Evolutionary conservation across 2,329 filamentous ascomycete species (phyloP).

Genomic region (Colletotrichum brevisporum): DNA sequence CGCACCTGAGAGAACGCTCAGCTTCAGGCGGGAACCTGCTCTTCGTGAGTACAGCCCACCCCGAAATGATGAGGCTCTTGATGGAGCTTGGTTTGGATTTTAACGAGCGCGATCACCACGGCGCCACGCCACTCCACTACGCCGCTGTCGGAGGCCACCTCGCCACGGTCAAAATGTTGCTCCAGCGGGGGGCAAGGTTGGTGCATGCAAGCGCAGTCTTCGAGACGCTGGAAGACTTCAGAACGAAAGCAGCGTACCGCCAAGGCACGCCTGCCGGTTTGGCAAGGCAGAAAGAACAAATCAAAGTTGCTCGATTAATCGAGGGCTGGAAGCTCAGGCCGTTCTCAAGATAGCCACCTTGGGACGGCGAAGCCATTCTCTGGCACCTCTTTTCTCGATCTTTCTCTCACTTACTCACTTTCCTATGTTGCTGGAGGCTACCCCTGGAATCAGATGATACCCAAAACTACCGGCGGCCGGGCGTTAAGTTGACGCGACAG

Average conservation of each 20-base stretch:
- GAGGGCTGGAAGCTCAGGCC: slow-evolving; percentile 41
- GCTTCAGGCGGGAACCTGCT: slow-evolving; percentile 43
- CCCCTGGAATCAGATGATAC: slow-evolving; percentile 30
- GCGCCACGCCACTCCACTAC: slow-evolving; percentile 47
- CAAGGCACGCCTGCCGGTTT: slow-evolving; percentile 46
- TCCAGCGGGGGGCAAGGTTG: slow-evolving; percentile 43
- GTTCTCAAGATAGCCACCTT: not conserved
- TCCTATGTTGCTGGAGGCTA: not conserved
- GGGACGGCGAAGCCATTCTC: not conserved
- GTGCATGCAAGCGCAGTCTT: slow-evolving; percentile 44
- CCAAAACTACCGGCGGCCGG: slow-evolving; percentile 2
- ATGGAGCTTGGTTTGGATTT: slow-evolving; percentile 42
- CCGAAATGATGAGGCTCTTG: slow-evolving; percentile 42
- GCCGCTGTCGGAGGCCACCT: slow-evolving; percentile 43
- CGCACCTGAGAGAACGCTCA: slow-evolving; percentile 41
- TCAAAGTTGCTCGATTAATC: slow-evolving; percentile 39
- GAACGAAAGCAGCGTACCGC: slow-evolving; percentile 40
- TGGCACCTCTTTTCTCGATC: not conserved
- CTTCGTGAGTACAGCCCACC: slow-evolving; percentile 40
- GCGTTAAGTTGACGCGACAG: slow-evolving; percentile 1
- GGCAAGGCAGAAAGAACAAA: slow-evolving; percentile 43
- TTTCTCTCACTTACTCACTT: not conserved
- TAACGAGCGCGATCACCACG: slow-evolving; percentile 44
- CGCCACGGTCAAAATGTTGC: slow-evolving; percentile 46
- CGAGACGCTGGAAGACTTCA: slow-evolving; percentile 42